Evolutionary conservation across 1,284 basidiomycete genomes (phyloP).

Genomic region (Apiotrichum gracile): DNA sequence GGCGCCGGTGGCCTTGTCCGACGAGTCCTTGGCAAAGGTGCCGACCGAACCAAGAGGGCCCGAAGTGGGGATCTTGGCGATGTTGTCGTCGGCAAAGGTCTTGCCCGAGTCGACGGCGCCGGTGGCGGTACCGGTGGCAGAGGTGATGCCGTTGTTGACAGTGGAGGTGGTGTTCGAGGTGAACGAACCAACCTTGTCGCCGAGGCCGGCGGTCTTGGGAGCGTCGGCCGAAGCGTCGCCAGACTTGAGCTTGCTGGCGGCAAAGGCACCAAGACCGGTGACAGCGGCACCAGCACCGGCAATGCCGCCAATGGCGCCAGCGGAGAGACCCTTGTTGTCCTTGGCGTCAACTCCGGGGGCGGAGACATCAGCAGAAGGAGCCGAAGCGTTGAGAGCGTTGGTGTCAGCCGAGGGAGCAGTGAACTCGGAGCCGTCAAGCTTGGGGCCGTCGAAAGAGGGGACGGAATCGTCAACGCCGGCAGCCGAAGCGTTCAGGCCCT

Average conservation of each 20-base stretch:
- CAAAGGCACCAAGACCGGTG: neutral
- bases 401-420: neutral
- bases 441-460: neutral
- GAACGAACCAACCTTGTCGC: neutral
- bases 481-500: neutral
- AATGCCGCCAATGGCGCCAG: neutral
- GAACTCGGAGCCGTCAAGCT: too few species aligned
- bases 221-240: neutral
- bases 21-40: slow-evolving; percentile 1
- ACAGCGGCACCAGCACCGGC: slow-evolving; percentile 1
- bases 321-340: neutral
- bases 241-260: slow-evolving; percentile 1
- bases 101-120: slow-evolving; percentile 1
- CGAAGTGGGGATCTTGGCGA: neutral
- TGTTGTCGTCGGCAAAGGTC: slow-evolving; percentile 1
- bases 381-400: neutral
- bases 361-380: neutral
- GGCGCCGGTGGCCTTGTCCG: slow-evolving; percentile 6
- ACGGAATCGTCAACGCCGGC: neutral
- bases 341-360: neutral
- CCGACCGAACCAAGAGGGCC: neutral
- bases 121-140: neutral
- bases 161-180: slow-evolving; percentile 1
- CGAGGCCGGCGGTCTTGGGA: slow-evolving; percentile 1
- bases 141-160: neutral